A percentile compares a stretch with the other conserved stretches of the same genome.
Evolutionary conservation across 106 monocot species (phyloP).

Genomic region (Chionographis japonica): DNA sequence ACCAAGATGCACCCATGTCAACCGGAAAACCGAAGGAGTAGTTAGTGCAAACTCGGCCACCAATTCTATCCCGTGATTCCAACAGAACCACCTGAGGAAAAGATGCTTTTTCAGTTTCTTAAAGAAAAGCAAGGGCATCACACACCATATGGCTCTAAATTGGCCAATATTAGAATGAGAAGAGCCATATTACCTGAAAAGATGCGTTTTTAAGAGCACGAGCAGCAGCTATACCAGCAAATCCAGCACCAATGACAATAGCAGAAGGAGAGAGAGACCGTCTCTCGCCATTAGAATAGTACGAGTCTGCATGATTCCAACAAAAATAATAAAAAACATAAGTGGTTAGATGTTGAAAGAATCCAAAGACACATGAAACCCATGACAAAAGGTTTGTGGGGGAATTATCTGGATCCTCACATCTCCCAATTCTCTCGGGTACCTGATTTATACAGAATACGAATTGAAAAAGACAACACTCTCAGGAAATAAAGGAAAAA

Average conservation of each 20-base stretch:
- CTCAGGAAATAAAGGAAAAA: too few species aligned
- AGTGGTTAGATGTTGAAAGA: too few species aligned
- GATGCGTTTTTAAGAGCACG: conserved; percentile 62
- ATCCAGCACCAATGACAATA: conserved; percentile 78
- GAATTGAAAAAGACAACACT: too few species aligned
- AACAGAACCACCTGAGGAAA: conserved; percentile 74
- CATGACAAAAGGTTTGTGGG: too few species aligned
- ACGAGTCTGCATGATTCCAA: conserved; percentile 29
- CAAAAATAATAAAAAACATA: neutral
- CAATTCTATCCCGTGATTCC: conserved; percentile 90
- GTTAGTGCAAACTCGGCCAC: conserved; percentile 85
- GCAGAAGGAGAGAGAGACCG: conserved; percentile 39
- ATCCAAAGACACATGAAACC: too few species aligned
- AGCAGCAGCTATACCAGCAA: conserved; percentile 83
- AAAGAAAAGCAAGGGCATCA: too few species aligned
- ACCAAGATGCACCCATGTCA: conserved; percentile 98
- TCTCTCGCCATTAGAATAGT: conserved; percentile 22
- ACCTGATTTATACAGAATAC: too few species aligned
- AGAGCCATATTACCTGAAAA: conserved; percentile 51
- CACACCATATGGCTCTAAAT: neutral
- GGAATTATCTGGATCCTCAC: too few species aligned
- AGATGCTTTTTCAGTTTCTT: neutral
- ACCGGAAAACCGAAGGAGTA: conserved; percentile 93
- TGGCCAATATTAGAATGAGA: neutral
- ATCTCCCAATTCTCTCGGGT: too few species aligned